phyloP scores from a whole-genome alignment of 345 rosid species.

The Euphorbia pulcherrima region DNA sequence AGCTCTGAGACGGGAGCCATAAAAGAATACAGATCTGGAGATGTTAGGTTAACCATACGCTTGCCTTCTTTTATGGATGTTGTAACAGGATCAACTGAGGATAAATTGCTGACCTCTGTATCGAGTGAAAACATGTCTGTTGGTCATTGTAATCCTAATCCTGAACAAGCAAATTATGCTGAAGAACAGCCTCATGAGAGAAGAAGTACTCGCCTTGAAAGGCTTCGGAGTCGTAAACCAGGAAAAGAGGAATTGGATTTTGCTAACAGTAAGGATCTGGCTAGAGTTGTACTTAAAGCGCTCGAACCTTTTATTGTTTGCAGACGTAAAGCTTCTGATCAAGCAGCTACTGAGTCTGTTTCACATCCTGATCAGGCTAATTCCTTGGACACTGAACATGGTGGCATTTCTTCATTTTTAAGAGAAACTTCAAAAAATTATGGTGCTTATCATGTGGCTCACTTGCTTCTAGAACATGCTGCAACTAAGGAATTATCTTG shows the following conservation, averaged over 20 bases:
- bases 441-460: slow-evolving; percentile 87
- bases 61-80: slow-evolving; percentile 44
- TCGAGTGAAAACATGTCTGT: slow-evolving; percentile 38
- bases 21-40: slow-evolving; percentile 53
- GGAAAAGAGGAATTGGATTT: slow-evolving; percentile 77
- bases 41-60: slow-evolving; percentile 54
- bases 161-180: slow-evolving; percentile 37
- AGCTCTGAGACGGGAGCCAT: slow-evolving; percentile 29
- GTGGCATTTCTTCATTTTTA: slow-evolving; percentile 51
- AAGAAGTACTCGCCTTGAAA: slow-evolving; percentile 93
- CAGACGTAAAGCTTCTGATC: slow-evolving; percentile 34
- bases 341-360: slow-evolving; percentile 33
- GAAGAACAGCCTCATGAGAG: slow-evolving; percentile 94
- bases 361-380: slow-evolving; percentile 35
- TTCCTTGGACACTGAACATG: slow-evolving; percentile 43
- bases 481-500: slow-evolving; percentile 41
- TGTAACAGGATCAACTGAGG: slow-evolving; percentile 38
- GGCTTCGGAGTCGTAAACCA: slow-evolving; percentile 91
- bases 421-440: slow-evolving; percentile 59
- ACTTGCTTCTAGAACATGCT: slow-evolving; percentile 76
- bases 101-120: slow-evolving; percentile 32
- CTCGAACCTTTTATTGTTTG: slow-evolving; percentile 62
- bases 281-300: slow-evolving; percentile 58
- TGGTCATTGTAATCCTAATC: slow-evolving; percentile 39
- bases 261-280: slow-evolving; percentile 54